These are phyloP conservation scores for Aegle marmelos DNA, from an alignment of 345 rosid species.

Conservation along the genomic window DNA sequence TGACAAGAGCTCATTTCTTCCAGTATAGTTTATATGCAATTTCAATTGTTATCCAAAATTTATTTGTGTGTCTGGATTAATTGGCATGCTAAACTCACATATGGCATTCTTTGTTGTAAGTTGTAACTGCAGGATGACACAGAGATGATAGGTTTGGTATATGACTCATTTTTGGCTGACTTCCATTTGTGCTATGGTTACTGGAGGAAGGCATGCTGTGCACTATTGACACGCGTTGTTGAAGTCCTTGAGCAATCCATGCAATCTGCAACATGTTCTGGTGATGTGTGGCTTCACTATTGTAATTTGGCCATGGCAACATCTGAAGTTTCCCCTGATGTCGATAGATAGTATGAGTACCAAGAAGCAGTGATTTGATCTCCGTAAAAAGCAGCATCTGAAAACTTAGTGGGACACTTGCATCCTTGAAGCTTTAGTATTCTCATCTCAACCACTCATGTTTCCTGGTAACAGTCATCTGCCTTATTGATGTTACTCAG, in stretches of 20 bases:
- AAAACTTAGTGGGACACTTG: neutral
- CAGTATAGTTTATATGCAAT: no score
- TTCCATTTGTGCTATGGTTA: slow-evolving; percentile 83
- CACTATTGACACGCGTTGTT: slow-evolving; percentile 50
- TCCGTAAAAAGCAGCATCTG: neutral
- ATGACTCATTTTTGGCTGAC: slow-evolving; percentile 71
- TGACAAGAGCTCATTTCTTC: no score
- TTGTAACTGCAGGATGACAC: slow-evolving; percentile 56
- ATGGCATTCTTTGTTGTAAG: neutral
- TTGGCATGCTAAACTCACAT: neutral
- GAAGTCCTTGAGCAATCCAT: slow-evolving; percentile 72
- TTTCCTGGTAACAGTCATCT: no score
- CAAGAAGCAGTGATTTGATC: neutral
- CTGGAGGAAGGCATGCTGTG: slow-evolving; percentile 69
- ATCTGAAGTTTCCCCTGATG: slow-evolving; percentile 63
- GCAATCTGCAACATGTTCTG: slow-evolving; percentile 62
- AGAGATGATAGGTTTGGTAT: slow-evolving; percentile 58
- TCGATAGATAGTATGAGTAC: slow-evolving; percentile 53
- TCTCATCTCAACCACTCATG: no score
- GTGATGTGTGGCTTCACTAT: slow-evolving; percentile 74
- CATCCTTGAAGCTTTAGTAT: no score
- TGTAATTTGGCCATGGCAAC: slow-evolving; percentile 52
- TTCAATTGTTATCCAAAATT: no score
- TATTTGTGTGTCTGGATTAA: neutral
- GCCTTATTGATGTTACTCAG: no score